A percentile compares a stretch with the other conserved stretches of the same genome.
Conservation (phyloP, 2,329 filamentous ascomycete genomes). For the Xylariaceae sp. region DNA sequence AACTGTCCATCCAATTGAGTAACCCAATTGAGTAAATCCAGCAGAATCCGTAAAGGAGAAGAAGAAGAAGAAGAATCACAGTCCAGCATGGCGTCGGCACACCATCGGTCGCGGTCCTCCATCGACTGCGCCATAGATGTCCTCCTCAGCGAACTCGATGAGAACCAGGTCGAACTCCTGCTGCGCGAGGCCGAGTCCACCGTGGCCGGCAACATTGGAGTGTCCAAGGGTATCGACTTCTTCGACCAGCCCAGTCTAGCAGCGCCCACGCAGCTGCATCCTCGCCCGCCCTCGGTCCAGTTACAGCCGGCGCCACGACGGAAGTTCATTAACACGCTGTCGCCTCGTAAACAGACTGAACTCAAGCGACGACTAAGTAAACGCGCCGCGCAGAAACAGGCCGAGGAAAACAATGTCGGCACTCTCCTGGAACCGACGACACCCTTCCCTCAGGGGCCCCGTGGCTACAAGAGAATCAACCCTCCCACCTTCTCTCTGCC, state of each 20-base stretch:
- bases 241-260: slow-evolving; percentile 20
- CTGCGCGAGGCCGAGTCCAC: slow-evolving; percentile 29
- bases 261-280: background rate
- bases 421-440: slow-evolving; percentile 15
- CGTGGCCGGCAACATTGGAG: slow-evolving; percentile 25
- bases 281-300: slow-evolving; percentile 1
- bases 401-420: background rate
- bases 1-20: background rate
- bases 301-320: slow-evolving; percentile 18
- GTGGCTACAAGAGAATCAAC: slow-evolving; percentile 27
- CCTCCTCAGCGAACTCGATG: slow-evolving; percentile 28
- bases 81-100: slow-evolving; percentile 13
- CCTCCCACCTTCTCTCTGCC: slow-evolving; percentile 22
- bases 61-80: background rate
- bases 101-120: slow-evolving; percentile 28
- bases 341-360: slow-evolving; percentile 23
- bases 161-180: slow-evolving; percentile 26
- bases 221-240: slow-evolving; percentile 28
- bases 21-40: background rate
- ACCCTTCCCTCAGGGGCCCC: slow-evolving; percentile 8
- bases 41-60: background rate
- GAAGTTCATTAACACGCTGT: slow-evolving; percentile 27
- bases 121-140: slow-evolving; percentile 30
- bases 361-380: slow-evolving; percentile 23
- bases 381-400: slow-evolving; percentile 18